Base-by-base conservation (phyloP, 495 filamentous ascomycete genomes). In the Xylaria acuta region DNA sequence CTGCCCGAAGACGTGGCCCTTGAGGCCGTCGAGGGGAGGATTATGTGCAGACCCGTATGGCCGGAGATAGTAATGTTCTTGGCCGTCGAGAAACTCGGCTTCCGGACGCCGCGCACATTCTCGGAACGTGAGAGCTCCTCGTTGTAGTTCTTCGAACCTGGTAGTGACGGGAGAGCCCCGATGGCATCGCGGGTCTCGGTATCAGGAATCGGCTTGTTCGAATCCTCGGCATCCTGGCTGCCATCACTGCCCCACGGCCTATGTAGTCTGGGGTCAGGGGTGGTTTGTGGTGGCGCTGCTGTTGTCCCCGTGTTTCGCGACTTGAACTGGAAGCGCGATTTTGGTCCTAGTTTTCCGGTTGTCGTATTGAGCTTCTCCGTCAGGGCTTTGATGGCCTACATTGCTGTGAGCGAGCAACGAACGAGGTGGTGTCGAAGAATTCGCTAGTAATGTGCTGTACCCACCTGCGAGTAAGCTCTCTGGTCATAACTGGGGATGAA, bases 1-100 rank as follows among this genome's bases (percentile, higher is more conserved):
- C 91, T 91, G 2, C 92, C 92, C 1, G 92, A 91, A 3, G 91
- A 90, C 0, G 90, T 90, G 0, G 92, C 85, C 34, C 85, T 84
- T 5, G 90, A 87, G 1, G 92, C 88, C 2, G 91, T 90, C 3
- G 89, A 80, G 0, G 92, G 92, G 0, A 95, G 88, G 76, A 92
- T 90, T 75, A 93, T 91, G 77, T 95, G 91, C n/a, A 89, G 75
- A 5, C 84, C 83, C 11, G 74, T 77, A 67, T 94, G 90, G 66
- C 88, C 84, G 22, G 89, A 86, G 51, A 95, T 90, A 25, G 84
- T 83, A 45, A 95, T 88, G 43, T 86, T 88, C 7, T 85, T 87
- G 0, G 89, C 82, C 32, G 84, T 78, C 0, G 88, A 88, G 82
- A 91, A 91, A 71, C 85, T 87, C n/a, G 88, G 88, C 72, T 85